These are phyloP conservation scores for Verticillium nonalfalfae DNA, from an alignment of 2,329 filamentous ascomycete genomes.

Conservation along the genomic window DNA sequence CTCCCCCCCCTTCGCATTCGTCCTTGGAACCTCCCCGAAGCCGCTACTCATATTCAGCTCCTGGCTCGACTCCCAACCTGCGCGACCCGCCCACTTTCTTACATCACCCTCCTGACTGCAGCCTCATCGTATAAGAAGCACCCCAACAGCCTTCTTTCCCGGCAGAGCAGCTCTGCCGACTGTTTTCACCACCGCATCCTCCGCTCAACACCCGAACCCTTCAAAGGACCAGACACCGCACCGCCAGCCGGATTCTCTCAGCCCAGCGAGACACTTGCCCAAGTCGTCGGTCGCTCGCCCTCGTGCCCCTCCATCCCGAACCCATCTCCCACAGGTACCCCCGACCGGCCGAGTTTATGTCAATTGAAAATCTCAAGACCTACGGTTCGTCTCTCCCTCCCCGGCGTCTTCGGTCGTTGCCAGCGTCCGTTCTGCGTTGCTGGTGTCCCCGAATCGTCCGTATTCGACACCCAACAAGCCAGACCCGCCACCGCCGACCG, in stretches of 20 bases:
- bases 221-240: background rate
- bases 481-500: conserved; percentile 5
- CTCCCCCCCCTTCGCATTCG: background rate
- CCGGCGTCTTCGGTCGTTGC: background rate
- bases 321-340: conserved; percentile 50
- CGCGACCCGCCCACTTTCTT: conserved; percentile 2
- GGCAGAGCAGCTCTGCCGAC: background rate
- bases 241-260: background rate
- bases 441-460: background rate
- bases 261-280: conserved; percentile 39
- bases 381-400: conserved; percentile 63
- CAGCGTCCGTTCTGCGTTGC: background rate
- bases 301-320: conserved; percentile 29
- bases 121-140: conserved; percentile 6
- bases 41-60: background rate
- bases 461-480: background rate
- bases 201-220: background rate
- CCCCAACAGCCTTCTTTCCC: background rate
- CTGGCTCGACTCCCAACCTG: background rate
- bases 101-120: conserved; percentile 12
- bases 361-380: conserved; percentile 97
- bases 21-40: background rate
- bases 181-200: background rate
- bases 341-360: conserved; percentile 85
- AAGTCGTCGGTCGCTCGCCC: conserved; percentile 46